Base-by-base conservation (phyloP, 164 flowering plant species). In the Vitis riparia region DNA sequence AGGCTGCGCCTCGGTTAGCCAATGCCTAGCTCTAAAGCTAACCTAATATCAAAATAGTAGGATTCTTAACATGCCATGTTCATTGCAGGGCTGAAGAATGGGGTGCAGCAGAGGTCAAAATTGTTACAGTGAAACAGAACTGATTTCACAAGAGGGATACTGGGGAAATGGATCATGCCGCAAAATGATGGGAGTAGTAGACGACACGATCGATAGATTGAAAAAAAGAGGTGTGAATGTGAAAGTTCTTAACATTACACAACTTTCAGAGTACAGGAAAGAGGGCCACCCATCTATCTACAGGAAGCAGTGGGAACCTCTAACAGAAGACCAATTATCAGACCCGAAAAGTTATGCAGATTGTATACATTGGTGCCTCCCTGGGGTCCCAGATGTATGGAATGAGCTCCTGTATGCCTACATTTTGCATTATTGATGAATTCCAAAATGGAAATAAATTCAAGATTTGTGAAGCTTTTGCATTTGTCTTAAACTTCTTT, bases 331-430 rank as follows among this genome's bases (percentile, higher is more conserved):
- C 3, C 89, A 89, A 66, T 4, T 79, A 14, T 19, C 76, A 0
- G 69, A 88, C 30, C 96, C 97, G 0, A 75, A 29, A 1, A 81
- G 83, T 15, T 89, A 84, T 63, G 76, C 93, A 13, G 98, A 93
- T 73, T 93, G 98, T 57, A 76, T 72, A 11, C 98, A 93, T 66
- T 93, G 98, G 96, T 93, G 96, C 70, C 89, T 93, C 44, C 96
- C 98, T 14, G 97, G 98, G n/a, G 86, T 93, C 1, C 93, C 93
- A 6, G 98, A 91, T 77, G 77, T 76, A 3, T 93, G 98, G 98
- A 93, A 93, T 66, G 86, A 87, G 65, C 81, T 92, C 23, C 84
- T 91, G 12, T 87, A 82, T 63, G 83, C 94, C 15, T 73, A 80
- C 58, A n/a, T n/a, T n/a, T 3, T 37, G 44, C 7, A 37, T 6